Base-by-base conservation (phyloP, 495 filamentous ascomycete genomes). In the Penicillium salamii region DNA sequence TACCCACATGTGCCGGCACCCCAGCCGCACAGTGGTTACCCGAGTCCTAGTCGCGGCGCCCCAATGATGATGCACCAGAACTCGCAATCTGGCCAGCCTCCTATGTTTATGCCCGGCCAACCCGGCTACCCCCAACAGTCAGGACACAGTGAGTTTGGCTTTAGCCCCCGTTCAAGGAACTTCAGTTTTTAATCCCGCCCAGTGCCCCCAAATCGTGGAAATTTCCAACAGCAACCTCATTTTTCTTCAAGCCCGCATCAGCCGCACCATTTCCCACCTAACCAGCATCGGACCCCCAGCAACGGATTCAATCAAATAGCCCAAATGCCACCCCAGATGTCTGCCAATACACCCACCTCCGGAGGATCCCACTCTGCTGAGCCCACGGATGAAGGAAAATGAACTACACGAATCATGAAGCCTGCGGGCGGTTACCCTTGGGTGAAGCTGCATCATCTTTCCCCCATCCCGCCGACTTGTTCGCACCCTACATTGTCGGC, bases 1-100 rank as follows among this genome's bases (percentile, higher is more conserved):
- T 93, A 78, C 72, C 86, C 62, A 51, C 83, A 79, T 67, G 80
- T 50, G 58, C 80, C 79, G 14, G 82, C 84, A 33, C 81, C 83
- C 9, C 82, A 84, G 63, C 78, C 80, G 11, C 78, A 85, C 3
- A 91, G 84, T 58, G 88, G 88, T 14, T 96, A 86, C 67, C 87
- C 88, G n/a, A 92, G 88, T 59, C 89, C 89, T 1, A 82, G 88
- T 42, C 79, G 88, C 15, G 80, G 80, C 20, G 81, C 87, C 1
- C 89, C 88, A 2, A 85, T 91, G 71, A 91, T 92, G 88, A 88
- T 89, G 80, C 86, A 89, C 58, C 78, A 82, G 64, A 85, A 85
- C 42, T 90, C 87, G 17, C 87, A 89, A 53, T 84, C 86, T 52
- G 86, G 86, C 13, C 86, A 90, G 53, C 69, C 72, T 37, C 70